Base-by-base conservation (phyloP, 495 filamentous ascomycete genomes). In the Physcia stellaris region DNA sequence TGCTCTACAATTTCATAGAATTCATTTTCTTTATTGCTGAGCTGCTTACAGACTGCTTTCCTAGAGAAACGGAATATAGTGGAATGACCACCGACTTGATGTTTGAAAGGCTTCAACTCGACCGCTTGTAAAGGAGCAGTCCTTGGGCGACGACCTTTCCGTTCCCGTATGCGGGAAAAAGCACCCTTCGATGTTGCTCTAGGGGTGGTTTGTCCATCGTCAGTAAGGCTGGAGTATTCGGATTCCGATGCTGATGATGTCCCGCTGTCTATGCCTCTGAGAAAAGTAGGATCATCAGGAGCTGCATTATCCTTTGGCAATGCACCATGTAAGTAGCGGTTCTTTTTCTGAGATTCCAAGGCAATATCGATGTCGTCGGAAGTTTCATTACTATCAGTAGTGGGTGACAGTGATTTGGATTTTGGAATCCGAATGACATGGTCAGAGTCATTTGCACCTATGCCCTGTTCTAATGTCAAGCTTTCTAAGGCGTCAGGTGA, bases 1-100 rank as follows among this genome's bases (percentile, higher is more conserved):
- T 69, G 71, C 63, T 98, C 90, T 46, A 98, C 79, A 38, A 78
- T 90, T 57, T 98, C 90, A 55, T 98, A 98, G 52, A 98, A 98
- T 58, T 93, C 83, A 60, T 98, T 98, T 51, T 98, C 90, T 49
- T 85, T 67, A 51, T 93, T 96, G 57, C 90, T 96, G 45, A 98
- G 71, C 62, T 93, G 85, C 57, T 98, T 98, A 67, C 92, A 96
- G 13, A 98, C 88, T 38, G 90, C 90, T 45, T 86, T 76, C 32
- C 81, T 74, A 16, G 90, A 96, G 49, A 98, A 96, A 20, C 90
- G 80, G 64, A 94, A 98, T 17, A 98, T 74, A 0, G 86, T 95
- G 1, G 83, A 93, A 59, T 98, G 90, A 1, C 90, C 90, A 15
- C 90, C 90, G 39, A 98, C 90, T 55, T 98, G 90, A 57, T 98